Percentiles rank a stretch among this genome's conserved stretches.
phyloP scores from a whole-genome alignment of 1,284 basidiomycete genomes.

The Puccinia horiana region DNA sequence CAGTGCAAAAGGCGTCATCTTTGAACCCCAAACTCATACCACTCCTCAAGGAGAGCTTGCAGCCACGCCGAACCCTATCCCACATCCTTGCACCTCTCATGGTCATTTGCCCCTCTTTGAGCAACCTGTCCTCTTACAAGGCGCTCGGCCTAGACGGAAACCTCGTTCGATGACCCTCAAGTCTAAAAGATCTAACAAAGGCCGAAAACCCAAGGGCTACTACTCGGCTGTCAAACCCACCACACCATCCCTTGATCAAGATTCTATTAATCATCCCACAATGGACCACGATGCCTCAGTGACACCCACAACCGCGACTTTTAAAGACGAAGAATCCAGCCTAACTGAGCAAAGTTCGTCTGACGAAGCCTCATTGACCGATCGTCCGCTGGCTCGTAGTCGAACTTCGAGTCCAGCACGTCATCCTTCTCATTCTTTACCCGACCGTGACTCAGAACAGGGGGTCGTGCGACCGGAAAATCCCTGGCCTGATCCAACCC shows the following conservation, averaged over 20 bases:
- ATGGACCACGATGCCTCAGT: slow-evolving; percentile 6
- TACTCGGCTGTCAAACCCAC: not conserved
- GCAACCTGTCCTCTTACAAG: slow-evolving; percentile 47
- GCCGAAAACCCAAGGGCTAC: slow-evolving; percentile 26
- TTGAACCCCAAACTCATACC: slow-evolving; percentile 27
- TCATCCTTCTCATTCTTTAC: slow-evolving; percentile 11
- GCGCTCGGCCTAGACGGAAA: slow-evolving; percentile 46
- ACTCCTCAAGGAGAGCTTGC: not conserved
- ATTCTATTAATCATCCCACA: not conserved
- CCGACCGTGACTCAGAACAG: not conserved
- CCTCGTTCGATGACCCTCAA: slow-evolving; percentile 33
- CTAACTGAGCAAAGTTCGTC: slow-evolving; percentile 49
- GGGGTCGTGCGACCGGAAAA: not conserved
- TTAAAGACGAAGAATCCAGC: slow-evolving; percentile 49
- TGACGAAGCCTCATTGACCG: slow-evolving; percentile 37
- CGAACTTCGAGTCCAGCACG: slow-evolving; percentile 1
- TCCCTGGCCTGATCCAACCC: not conserved
- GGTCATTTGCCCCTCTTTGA: slow-evolving; percentile 48
- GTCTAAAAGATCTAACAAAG: slow-evolving; percentile 26
- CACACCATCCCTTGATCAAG: not conserved
- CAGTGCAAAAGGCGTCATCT: slow-evolving; percentile 25
- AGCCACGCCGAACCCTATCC: not conserved
- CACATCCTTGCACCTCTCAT: slow-evolving; percentile 48
- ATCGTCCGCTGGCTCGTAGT: slow-evolving; percentile 2
- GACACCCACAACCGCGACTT: slow-evolving; percentile 8